Conservation (phyloP, 345 rosid genomes). For the Eucalyptus erythrocorys region DNA sequence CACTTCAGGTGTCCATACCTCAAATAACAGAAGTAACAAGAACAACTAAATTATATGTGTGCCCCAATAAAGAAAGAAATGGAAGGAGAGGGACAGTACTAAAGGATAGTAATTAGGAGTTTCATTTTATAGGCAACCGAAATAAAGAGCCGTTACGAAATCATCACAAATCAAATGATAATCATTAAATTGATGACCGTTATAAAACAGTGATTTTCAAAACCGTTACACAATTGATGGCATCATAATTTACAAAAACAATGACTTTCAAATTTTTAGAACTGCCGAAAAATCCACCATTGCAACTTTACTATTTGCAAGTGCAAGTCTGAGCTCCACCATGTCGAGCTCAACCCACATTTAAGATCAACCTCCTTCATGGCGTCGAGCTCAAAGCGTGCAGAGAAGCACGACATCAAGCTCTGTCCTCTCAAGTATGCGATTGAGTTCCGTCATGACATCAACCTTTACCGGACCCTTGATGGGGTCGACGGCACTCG, state of each 20-base stretch:
- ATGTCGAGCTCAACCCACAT: neutral
- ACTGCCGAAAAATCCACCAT: accelerated
- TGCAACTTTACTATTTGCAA: neutral
- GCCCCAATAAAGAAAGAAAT: neutral
- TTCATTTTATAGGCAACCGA: neutral
- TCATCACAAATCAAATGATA: neutral
- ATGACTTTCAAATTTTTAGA: accelerated
- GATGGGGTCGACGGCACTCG: neutral
- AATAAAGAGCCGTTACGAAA: neutral
- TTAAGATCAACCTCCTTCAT: neutral
- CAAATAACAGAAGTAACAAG: too few species aligned
- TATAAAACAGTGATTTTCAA: neutral
- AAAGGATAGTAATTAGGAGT: neutral
- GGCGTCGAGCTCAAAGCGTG: neutral
- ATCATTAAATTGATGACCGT: neutral
- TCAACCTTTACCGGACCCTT: accelerated
- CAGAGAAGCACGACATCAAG: neutral
- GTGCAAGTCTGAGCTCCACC: accelerated
- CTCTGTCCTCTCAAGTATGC: accelerated
- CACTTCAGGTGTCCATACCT: too few species aligned
- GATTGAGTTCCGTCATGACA: neutral
- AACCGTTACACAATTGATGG: neutral
- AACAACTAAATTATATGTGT: neutral
- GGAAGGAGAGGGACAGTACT: neutral
- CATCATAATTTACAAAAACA: neutral